phyloP scores from a whole-genome alignment of 2,329 filamentous ascomycete species.

The Colletotrichum shisoi region DNA sequence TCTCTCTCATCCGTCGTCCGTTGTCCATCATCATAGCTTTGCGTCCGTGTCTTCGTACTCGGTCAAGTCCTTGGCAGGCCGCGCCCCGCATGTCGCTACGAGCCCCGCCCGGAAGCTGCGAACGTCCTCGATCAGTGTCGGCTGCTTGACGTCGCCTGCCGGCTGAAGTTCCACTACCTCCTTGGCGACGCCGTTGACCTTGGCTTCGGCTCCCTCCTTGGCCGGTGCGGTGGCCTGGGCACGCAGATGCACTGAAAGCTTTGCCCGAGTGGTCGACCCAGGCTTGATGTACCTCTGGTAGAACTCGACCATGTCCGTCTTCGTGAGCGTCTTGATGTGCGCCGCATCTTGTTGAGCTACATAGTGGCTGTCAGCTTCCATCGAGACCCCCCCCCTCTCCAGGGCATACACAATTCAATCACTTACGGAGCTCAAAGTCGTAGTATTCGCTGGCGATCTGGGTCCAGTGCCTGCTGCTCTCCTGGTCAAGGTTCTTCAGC shows the following conservation, averaged over 20 bases:
- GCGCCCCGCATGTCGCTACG: slow-evolving; percentile 74
- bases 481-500: slow-evolving; percentile 87
- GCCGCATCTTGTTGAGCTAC: slow-evolving; percentile 78
- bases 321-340: slow-evolving; percentile 76
- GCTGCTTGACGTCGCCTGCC: slow-evolving; percentile 46
- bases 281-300: slow-evolving; percentile 80
- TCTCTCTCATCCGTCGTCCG: neutral
- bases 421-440: slow-evolving; percentile 84
- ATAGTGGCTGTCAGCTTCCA: slow-evolving; percentile 38
- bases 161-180: slow-evolving; percentile 46
- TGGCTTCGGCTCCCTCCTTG: slow-evolving; percentile 56
- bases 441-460: slow-evolving; percentile 87
- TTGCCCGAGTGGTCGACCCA: slow-evolving; percentile 75
- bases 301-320: slow-evolving; percentile 81
- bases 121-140: slow-evolving; percentile 77
- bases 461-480: slow-evolving; percentile 82
- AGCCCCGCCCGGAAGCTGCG: slow-evolving; percentile 80
- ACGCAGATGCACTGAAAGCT: slow-evolving; percentile 82
- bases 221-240: slow-evolving; percentile 67
- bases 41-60: slow-evolving; percentile 86
- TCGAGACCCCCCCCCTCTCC: neutral
- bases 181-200: slow-evolving; percentile 47
- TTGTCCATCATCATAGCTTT: slow-evolving; percentile 68
- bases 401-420: neutral
- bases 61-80: slow-evolving; percentile 75